A percentile compares a stretch with the other conserved stretches of the same genome.
These are phyloP conservation scores for Phytophthora sp. DNA, from an alignment of 352 stramenopile genomes.

Conservation along the genomic window DNA sequence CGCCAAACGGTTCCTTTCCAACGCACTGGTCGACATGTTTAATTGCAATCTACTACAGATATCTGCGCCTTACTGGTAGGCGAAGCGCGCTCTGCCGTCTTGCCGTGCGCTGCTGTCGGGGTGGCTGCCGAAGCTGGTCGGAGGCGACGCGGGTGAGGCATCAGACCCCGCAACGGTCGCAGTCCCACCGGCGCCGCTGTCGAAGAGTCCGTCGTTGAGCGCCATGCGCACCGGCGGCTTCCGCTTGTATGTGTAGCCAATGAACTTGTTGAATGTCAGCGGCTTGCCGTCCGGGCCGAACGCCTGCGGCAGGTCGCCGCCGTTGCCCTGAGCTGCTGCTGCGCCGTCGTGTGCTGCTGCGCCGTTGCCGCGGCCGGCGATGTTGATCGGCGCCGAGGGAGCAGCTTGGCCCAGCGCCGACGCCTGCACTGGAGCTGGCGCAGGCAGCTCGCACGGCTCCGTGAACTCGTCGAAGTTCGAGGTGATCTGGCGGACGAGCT, in stretches of 20 bases:
- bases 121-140: constrained; percentile 5
- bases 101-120: constrained; percentile 4
- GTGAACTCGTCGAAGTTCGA: constrained; percentile 98
- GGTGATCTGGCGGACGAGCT: constrained; percentile 92
- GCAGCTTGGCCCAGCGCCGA: constrained; percentile 18
- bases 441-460: constrained; percentile 71
- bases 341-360: background rate
- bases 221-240: constrained; percentile 84
- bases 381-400: constrained; percentile 16
- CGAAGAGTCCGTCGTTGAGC: constrained; percentile 79
- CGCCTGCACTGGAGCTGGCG: constrained; percentile 28
- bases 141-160: background rate
- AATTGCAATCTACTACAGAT: constrained; percentile 12
- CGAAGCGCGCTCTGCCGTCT: constrained; percentile 10
- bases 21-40: background rate
- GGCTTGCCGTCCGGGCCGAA: constrained; percentile 79
- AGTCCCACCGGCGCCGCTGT: constrained; percentile 18
- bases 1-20: background rate
- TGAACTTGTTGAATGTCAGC: constrained; percentile 92
- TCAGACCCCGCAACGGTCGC: background rate
- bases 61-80: constrained; percentile 11
- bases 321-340: constrained; percentile 3
- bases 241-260: constrained; percentile 92
- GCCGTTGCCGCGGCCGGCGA: constrained; percentile 3
- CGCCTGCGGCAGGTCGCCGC: constrained; percentile 39